These are phyloP conservation scores for Micractinium conductrix DNA, from an alignment of 139 green algal genomes.

Conservation along the genomic window DNA sequence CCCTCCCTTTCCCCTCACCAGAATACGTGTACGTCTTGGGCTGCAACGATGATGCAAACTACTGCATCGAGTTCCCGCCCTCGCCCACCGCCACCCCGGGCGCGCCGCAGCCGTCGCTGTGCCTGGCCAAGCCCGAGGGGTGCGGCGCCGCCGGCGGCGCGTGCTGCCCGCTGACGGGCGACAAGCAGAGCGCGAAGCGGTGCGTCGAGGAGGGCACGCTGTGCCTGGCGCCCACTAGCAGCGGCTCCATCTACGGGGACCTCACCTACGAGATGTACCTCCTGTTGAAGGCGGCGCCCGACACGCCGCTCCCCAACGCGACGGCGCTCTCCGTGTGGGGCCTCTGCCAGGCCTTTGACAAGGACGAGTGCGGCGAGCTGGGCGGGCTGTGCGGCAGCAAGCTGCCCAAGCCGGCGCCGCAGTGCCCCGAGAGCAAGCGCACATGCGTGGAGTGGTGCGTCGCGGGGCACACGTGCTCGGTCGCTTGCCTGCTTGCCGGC, in stretches of 20 bases:
- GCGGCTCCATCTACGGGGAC: conserved; percentile 1
- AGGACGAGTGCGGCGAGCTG: background rate
- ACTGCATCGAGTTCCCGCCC: background rate
- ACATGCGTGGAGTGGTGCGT: background rate
- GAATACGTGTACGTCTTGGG: background rate
- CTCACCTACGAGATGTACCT: conserved; percentile 1
- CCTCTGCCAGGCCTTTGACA: background rate
- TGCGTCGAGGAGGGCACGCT: background rate
- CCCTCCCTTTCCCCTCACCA: background rate
- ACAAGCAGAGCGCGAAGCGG: background rate
- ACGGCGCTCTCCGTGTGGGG: background rate
- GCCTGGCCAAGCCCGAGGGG: background rate
- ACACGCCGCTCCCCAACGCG: background rate
- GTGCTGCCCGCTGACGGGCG: conserved; percentile 21
- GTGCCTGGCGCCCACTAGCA: background rate
- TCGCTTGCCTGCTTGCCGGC: background rate
- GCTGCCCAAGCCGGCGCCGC: background rate
- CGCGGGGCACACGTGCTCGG: background rate
- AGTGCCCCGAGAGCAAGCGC: background rate
- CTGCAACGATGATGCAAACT: background rate
- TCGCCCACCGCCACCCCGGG: background rate
- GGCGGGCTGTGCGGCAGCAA: conserved; percentile 1
- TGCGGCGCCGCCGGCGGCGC: background rate
- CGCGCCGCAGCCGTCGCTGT: background rate
- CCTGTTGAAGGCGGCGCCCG: background rate